These are phyloP conservation scores for Metroxylon sagu DNA, from an alignment of 176 grass and related monocot genomes.

Conservation along the genomic window DNA sequence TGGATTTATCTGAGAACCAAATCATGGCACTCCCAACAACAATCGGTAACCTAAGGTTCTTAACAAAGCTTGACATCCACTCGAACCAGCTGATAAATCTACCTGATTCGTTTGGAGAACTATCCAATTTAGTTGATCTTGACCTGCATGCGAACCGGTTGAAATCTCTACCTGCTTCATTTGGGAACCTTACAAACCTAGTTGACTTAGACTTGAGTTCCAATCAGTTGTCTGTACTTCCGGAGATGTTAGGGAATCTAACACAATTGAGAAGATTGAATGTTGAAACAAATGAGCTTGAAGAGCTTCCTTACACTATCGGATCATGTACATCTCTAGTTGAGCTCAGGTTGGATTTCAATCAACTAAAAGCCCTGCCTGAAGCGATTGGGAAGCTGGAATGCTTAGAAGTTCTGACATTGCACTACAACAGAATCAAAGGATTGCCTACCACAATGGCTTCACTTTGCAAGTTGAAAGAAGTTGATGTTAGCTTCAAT, in stretches of 20 bases:
- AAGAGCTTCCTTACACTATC: slow-evolving; percentile 92
- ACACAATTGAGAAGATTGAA: slow-evolving; percentile 70
- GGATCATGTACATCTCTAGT: slow-evolving; percentile 71
- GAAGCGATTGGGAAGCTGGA: slow-evolving; percentile 87
- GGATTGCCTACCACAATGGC: slow-evolving; percentile 85
- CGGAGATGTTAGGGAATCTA: slow-evolving; percentile 68
- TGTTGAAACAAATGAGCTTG: slow-evolving; percentile 80
- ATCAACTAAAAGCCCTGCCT: slow-evolving; percentile 87
- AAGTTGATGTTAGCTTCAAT: slow-evolving; percentile 91
- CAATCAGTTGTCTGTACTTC: slow-evolving; percentile 57
- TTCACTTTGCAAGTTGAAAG: slow-evolving; percentile 61
- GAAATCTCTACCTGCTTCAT: slow-evolving; percentile 67
- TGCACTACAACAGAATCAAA: slow-evolving; percentile 93
- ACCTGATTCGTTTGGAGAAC: slow-evolving; percentile 80
- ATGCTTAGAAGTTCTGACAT: slow-evolving; percentile 65
- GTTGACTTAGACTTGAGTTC: slow-evolving; percentile 73
- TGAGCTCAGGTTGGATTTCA: slow-evolving; percentile 86
- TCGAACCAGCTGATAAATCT: slow-evolving; percentile 87
- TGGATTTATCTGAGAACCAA: slow-evolving; percentile 82
- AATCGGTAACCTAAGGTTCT: slow-evolving; percentile 62
- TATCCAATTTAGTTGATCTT: slow-evolving; percentile 70
- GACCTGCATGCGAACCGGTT: slow-evolving; percentile 73
- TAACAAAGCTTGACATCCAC: slow-evolving; percentile 86
- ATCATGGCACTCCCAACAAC: slow-evolving; percentile 80
- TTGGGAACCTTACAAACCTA: slow-evolving; percentile 64